Evolutionary conservation across 768 basidiomycete genomes (phyloP), one percentile per base, ranked within the genome.

Genomic region (Hericium coralloides): DNA sequence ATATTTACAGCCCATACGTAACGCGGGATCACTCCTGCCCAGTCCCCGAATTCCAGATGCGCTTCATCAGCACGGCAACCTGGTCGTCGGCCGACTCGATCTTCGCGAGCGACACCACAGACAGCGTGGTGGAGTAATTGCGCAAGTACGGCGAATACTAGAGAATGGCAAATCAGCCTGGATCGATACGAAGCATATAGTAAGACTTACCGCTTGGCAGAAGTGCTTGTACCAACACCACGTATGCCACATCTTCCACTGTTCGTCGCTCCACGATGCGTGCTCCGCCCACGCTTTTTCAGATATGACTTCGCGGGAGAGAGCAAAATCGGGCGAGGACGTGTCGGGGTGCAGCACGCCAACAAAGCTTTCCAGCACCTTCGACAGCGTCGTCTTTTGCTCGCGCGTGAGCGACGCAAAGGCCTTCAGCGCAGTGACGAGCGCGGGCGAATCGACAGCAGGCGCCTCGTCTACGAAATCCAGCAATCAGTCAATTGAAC

Each of bases 161-260:
- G 41, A 48, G 23, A 17, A 10, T 41, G 17, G 48, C 52, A 17
- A 23, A 48, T 45, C 3, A 56, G 23, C 38, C 8, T 9, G 31
- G 10, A 54, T 49, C 37, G 26, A 6, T 57, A 59, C 36, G 7
- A 6, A 25, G 15, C 7, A 38, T 45, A 20, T 10, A 25, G 54
- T 36, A 36, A 55, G 39, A 23, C 39, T 12, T 55, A 93, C 92
- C 68, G 73, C 77, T 64, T 91, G 77, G 69, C 88, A 89, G 73
- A 92, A 94, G 63, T 95, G 90, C 58, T 88, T 76, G 63, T 89
- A 94, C 92, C 92, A 95, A 2, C 88, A 85, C 87, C 89, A 92
- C 0, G 85, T 89, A 72, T 89, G 85, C 91, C 90, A 93, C 1
- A 80, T 76, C 65, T 80, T 79, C 92, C 92, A 95, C 55, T 88